Evolutionary conservation across 148 eudicot genomes (phyloP).

Genomic region (Persicaria tinctoria): DNA sequence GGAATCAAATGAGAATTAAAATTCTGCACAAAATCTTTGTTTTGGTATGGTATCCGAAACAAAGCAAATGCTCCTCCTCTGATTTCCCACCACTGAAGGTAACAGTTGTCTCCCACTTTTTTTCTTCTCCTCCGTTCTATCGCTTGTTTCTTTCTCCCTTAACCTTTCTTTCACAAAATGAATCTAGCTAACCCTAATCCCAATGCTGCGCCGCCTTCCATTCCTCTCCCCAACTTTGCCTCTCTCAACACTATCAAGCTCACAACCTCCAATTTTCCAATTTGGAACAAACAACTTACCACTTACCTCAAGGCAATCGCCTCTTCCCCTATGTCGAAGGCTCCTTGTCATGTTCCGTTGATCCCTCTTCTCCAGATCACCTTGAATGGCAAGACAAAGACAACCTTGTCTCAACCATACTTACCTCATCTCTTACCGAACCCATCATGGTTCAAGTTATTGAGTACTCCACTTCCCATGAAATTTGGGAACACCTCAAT

Average conservation of each 20-base stretch:
- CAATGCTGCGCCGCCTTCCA: not conserved
- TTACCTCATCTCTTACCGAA: not conserved
- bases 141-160: no score
- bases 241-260: not conserved
- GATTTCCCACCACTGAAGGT: no score
- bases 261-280: not conserved
- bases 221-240: not conserved
- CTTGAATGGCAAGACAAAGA: not conserved
- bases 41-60: no score
- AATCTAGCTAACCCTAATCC: not conserved
- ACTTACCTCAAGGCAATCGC: not conserved
- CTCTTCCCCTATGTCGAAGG: not conserved
- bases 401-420: not conserved
- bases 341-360: not conserved
- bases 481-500: not conserved
- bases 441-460: not conserved
- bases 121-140: no score
- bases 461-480: not conserved
- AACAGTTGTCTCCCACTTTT: no score
- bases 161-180: no score
- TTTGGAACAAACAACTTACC: not conserved
- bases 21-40: no score
- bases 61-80: no score
- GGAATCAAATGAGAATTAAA: no score
- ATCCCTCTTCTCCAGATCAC: not conserved